These are phyloP conservation scores for Ophiocordyceps unilateralis DNA, from an alignment of 2,329 filamentous ascomycete species.

Conservation along the genomic window DNA sequence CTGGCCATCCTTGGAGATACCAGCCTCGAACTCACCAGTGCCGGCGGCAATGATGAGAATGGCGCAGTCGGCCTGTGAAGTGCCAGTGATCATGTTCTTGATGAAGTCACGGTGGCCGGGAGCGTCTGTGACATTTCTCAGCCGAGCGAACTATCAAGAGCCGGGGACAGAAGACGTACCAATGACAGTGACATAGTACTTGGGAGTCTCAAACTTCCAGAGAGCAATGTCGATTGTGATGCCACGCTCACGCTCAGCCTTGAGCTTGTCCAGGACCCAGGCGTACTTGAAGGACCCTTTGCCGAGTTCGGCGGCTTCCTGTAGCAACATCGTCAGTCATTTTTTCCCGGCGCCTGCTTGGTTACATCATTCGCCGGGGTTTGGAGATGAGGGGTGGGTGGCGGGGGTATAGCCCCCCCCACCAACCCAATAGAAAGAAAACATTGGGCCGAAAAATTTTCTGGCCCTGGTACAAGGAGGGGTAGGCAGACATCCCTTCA, in stretches of 20 bases:
- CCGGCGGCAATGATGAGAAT: conserved; percentile 99
- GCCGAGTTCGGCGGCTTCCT: conserved; percentile 97
- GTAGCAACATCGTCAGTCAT: conserved; percentile 10
- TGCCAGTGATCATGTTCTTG: conserved; percentile 99
- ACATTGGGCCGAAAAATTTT: background rate
- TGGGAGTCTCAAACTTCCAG: conserved; percentile 99
- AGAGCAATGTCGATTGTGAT: conserved; percentile 99
- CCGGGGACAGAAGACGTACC: conserved; percentile 35
- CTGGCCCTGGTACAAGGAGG: background rate
- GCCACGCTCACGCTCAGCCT: conserved; percentile 99
- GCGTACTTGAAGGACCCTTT: conserved; percentile 99
- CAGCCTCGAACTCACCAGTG: conserved; percentile 99
- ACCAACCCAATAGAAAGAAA: background rate
- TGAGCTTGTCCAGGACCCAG: conserved; percentile 99
- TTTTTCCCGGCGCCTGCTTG: background rate
- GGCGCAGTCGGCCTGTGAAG: conserved; percentile 98
- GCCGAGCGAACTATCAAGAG: background rate
- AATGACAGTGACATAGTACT: conserved; percentile 97
- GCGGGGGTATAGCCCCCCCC: conserved; percentile 4
- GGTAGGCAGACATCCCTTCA: background rate
- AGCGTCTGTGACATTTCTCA: conserved; percentile 46
- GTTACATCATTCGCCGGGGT: background rate
- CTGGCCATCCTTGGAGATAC: conserved; percentile 99
- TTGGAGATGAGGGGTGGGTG: background rate
- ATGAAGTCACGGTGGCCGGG: conserved; percentile 99